Percentiles rank a stretch among this genome's conserved stretches.
Evolutionary conservation across 768 basidiomycete genomes (phyloP).

Genomic region (Tricholoma matsutake): DNA sequence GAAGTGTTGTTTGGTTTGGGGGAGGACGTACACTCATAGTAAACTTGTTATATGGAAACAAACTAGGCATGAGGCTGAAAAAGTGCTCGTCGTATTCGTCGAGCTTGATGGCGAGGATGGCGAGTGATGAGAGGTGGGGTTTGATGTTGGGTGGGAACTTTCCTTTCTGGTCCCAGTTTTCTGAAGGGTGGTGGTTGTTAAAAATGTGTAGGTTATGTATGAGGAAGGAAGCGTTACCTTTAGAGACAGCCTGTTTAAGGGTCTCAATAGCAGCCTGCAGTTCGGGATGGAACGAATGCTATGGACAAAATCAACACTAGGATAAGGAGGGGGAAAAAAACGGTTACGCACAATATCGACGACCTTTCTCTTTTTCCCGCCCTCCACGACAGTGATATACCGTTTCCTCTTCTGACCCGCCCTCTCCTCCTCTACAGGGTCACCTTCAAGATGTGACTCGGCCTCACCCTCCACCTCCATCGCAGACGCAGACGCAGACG

Average conservation of each 20-base stretch:
- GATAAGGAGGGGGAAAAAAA: constrained; percentile 6
- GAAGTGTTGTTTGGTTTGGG: background rate
- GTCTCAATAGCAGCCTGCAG: constrained; percentile 59
- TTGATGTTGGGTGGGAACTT: constrained; percentile 87
- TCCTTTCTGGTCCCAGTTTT: constrained; percentile 76
- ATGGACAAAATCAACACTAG: background rate
- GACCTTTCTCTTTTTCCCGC: constrained; percentile 69
- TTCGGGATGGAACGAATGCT: constrained; percentile 67
- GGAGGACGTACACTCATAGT: constrained; percentile 72
- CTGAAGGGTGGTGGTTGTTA: too few species aligned
- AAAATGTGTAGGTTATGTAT: too few species aligned
- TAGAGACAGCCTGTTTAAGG: constrained; percentile 56
- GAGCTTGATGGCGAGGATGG: constrained; percentile 74
- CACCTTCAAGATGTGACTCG: background rate
- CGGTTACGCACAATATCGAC: constrained; percentile 65
- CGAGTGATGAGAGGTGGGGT: constrained; percentile 65
- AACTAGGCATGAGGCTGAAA: constrained; percentile 79
- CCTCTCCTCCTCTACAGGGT: constrained; percentile 29
- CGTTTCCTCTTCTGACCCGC: constrained; percentile 52
- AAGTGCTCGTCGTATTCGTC: constrained; percentile 92
- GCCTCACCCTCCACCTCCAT: constrained; percentile 7
- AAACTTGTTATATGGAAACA: constrained; percentile 95
- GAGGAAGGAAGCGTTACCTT: constrained; percentile 36
- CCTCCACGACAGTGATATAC: constrained; percentile 48
- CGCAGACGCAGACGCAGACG: background rate